These are phyloP conservation scores for Carex parvula DNA, from an alignment of 176 grass and related monocot species.

Conservation along the genomic window DNA sequence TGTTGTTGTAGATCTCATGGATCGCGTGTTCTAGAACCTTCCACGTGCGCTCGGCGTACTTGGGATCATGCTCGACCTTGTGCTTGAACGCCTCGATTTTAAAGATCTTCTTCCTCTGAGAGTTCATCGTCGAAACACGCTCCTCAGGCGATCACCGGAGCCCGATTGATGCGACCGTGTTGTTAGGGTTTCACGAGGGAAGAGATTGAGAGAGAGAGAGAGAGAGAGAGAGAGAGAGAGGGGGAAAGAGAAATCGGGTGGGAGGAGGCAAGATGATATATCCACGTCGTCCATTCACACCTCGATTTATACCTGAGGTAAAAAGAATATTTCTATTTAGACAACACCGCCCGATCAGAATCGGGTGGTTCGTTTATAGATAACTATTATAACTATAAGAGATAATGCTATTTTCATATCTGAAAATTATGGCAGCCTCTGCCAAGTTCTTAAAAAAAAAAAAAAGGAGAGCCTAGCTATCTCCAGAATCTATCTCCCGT, in stretches of 20 bases:
- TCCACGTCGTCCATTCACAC: not conserved
- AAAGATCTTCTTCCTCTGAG: slow-evolving; percentile 72
- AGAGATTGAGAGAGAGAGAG: slow-evolving; percentile 27
- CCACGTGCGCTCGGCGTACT: slow-evolving; percentile 95
- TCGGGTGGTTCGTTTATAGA: too few species aligned
- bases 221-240: not conserved
- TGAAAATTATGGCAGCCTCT: too few species aligned
- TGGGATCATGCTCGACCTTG: slow-evolving; percentile 89
- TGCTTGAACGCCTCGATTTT: slow-evolving; percentile 96
- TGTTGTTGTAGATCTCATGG: slow-evolving; percentile 97
- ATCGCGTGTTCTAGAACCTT: slow-evolving; percentile 85
- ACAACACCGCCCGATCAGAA: too few species aligned
- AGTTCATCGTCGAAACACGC: slow-evolving; percentile 31
- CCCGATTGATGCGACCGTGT: not conserved
- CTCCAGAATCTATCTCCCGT: too few species aligned
- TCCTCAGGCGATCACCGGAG: not conserved
- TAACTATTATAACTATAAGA: too few species aligned
- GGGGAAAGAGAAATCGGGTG: slow-evolving; percentile 23
- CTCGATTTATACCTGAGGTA: too few species aligned
- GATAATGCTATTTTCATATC: too few species aligned
- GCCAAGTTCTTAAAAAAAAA: too few species aligned
- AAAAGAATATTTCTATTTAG: too few species aligned
- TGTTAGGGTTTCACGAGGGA: not conserved
- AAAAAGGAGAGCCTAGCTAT: too few species aligned
- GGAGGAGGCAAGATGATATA: not conserved